Base-by-base conservation (phyloP, 202 grass and related monocot genomes). In the Carex arenaria region DNA sequence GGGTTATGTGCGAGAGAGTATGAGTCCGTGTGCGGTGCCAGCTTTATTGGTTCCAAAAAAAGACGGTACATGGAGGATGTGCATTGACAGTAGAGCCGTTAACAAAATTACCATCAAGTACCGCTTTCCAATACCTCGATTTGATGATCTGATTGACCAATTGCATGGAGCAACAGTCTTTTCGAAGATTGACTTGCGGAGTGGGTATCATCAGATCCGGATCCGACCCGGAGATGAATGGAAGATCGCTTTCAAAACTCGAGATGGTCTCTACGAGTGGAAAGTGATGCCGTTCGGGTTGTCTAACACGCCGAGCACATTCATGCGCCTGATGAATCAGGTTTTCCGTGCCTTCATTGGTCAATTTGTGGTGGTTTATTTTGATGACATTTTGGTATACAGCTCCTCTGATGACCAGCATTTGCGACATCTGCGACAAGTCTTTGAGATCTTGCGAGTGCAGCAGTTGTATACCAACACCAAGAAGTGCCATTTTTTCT, bases 201-300 rank as follows among this genome's bases (percentile, higher is more conserved):
- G 67, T 42, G 66, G 67, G 0, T 74, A 61, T 19, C 67, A 84
- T 56, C 66, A 70, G 28, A 70, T 70, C 6, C 28, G 74, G n/a
- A 84, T 84, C 18, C 14, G 18, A n/a, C 26, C 28, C 0, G 74
- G 64, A 2, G 86, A 88, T 81, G 63, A 88, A 55, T 88, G 82
- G 73, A 88, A 88, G 11, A 88, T 74, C 1, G 52, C 81, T 22
- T 88, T 88, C 81, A 84, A 88, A 45, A 88, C 74, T 47, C 31
- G 51, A 63, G 43, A 88, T 12, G 64, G 22, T 0, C 53, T 88
- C 14, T 88, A 74, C 52, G 82, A 84, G 63, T 88, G 70, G 62
- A 1, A 78, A 0, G 38, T 85, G 4, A 85, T 65, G 66, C 66
- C 30, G 4, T 70, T 70, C 17, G 28, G 66, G 11, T 19, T 38